phyloP scores from a whole-genome alignment of 176 grass and related monocot species.

The Bonia amplexicaulis region DNA sequence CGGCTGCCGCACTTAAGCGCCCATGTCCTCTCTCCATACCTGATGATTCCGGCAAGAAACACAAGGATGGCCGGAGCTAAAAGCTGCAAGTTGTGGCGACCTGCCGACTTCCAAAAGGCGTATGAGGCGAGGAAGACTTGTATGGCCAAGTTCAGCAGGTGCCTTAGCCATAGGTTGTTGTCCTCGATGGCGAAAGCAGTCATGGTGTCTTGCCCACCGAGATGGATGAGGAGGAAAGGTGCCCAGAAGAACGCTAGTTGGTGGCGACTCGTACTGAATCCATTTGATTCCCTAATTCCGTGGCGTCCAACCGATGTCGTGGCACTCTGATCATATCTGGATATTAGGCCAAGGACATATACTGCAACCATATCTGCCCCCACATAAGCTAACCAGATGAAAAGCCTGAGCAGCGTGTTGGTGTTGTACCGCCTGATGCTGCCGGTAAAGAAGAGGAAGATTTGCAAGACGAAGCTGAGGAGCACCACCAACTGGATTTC shows the following conservation, averaged over 20 bases:
- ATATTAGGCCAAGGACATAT: not conserved
- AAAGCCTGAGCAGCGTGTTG: not conserved
- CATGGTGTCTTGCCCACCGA: conserved; percentile 11
- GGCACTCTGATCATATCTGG: not conserved
- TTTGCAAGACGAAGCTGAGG: not conserved
- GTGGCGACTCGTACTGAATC: not conserved
- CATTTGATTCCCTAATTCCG: not conserved
- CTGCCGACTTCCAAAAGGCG: not conserved
- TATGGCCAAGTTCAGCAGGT: not conserved
- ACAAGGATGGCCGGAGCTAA: not conserved
- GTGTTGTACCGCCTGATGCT: not conserved
- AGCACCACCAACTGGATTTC: conserved; percentile 2
- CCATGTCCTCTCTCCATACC: conserved; percentile 18
- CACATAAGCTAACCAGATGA: not conserved
- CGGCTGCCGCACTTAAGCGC: not conserved
- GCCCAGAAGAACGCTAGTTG: not conserved
- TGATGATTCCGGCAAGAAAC: not conserved
- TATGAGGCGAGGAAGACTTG: not conserved
- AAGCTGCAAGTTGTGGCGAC: not conserved
- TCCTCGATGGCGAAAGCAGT: not conserved
- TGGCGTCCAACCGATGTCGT: not conserved
- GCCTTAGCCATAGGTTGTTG: conserved; percentile 12
- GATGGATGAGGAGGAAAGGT: not conserved
- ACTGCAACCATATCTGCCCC: conserved; percentile 1
- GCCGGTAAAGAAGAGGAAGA: not conserved